Percentiles rank a stretch among this genome's conserved stretches.
Evolutionary conservation across 805 yeast species (phyloP).

Genomic region (Pichia membranifaciens): DNA sequence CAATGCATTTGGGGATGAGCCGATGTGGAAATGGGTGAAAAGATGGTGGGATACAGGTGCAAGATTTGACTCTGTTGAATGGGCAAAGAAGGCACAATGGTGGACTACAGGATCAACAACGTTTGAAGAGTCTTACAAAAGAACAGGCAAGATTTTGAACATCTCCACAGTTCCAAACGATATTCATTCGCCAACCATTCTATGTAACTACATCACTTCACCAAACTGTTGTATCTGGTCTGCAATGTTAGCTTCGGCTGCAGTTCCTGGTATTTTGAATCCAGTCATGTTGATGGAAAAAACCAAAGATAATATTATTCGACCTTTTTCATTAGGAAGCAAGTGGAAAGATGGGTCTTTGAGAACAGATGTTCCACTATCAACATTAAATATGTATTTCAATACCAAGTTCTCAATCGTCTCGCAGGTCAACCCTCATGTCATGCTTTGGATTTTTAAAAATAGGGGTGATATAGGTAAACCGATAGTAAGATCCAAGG

Average conservation of each 20-base stretch:
- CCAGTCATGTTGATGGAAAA: slow-evolving; percentile 76
- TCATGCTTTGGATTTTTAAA: slow-evolving; percentile 66
- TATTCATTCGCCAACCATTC: slow-evolving; percentile 73
- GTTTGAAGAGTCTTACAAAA: slow-evolving; percentile 59
- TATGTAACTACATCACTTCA: slow-evolving; percentile 70
- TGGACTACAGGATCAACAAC: slow-evolving; percentile 71
- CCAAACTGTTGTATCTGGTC: slow-evolving; percentile 84
- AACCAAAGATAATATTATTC: slow-evolving; percentile 32
- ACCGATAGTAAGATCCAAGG: slow-evolving; percentile 58
- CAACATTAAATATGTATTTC: slow-evolving; percentile 65
- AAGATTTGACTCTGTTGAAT: slow-evolving; percentile 63
- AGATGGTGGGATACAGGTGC: slow-evolving; percentile 75
- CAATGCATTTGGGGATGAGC: slow-evolving; percentile 60
- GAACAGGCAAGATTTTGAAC: slow-evolving; percentile 67
- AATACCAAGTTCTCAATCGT: slow-evolving; percentile 73
- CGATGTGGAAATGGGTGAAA: slow-evolving; percentile 52
- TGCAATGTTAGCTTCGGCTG: slow-evolving; percentile 67
- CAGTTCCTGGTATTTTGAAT: slow-evolving; percentile 76
- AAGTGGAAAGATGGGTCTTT: slow-evolving; percentile 78
- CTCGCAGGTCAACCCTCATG: slow-evolving; percentile 80
- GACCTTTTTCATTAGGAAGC: slow-evolving; percentile 68
- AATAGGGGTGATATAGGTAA: slow-evolving; percentile 78
- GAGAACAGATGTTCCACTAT: slow-evolving; percentile 73
- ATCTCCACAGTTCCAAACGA: slow-evolving; percentile 78
- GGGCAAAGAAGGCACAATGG: slow-evolving; percentile 67